Evolutionary conservation across 1,284 basidiomycete species (phyloP), one percentile per base, ranked within the genome.

Genomic region (Sporisorium sorghi): DNA sequence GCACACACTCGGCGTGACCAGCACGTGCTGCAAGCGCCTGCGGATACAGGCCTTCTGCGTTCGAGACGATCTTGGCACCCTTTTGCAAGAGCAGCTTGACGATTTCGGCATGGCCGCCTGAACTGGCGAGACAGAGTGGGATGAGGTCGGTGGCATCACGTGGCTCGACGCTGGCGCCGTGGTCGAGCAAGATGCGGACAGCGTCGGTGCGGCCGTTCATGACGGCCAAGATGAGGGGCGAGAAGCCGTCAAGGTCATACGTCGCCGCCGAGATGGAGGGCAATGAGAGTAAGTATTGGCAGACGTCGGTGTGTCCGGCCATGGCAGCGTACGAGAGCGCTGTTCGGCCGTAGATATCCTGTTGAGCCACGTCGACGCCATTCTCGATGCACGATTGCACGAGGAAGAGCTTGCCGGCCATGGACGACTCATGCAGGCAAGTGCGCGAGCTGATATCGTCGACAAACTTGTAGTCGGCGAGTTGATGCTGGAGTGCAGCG

Each of bases 1-100:
- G 88, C 80, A 95, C 93, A 24, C 97, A 90, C 26, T 91, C 90
- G 5, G 89, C 89, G 80, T 97, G 95, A 1, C 97, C 97, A 80
- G 94, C 92, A 62, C 93, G 90, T n/a, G 95, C 95, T 23, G 97
- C 97, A n/a, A 99, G 89, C 86, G 99, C 96, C 80, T 97, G 93
- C 0, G 97, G 95, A 82, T 92, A 96, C 82, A 98, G 91, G 17
- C 97, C 97, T 74, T 96, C 97, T 52, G 90, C 93, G 83, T 98
- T 98, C 4, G 94, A 89, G 24, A 92, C 82, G 71, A 92, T 91
- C 55, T 88, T 88, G 6, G 93, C 94, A 21, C 91, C 91, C 51
- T 91, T 89, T 75, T 90, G 86, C 17, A 95, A 88, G 8, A 99
- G 86, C 2, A 96, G 86, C 6, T 89, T 85, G 7, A 92, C 93